phyloP scores from a whole-genome alignment of 176 grass and related monocot genomes.

The Cenchrus purpureus region DNA sequence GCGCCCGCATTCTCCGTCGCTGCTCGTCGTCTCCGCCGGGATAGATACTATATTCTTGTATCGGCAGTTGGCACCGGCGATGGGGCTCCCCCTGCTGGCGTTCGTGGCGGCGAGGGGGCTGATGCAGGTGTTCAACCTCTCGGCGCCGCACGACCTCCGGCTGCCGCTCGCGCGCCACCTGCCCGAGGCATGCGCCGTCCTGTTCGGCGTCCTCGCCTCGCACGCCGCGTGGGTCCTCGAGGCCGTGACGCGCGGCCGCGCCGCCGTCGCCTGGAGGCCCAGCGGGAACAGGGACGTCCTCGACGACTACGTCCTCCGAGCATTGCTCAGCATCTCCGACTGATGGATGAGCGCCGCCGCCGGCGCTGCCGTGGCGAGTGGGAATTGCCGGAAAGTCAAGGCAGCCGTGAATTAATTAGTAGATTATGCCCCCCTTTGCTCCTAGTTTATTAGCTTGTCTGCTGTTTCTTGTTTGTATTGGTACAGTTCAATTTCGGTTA shows the following conservation, averaged over 20 bases:
- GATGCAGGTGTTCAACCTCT: conserved; percentile 43
- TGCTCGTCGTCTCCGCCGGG: too few relatives aligned
- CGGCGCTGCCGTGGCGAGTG: not conserved
- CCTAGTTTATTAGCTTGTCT: not conserved
- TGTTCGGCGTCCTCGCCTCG: conserved; percentile 1
- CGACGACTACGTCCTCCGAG: conserved; percentile 38
- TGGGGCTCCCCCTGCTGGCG: conserved; percentile 48
- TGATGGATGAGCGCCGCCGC: not conserved
- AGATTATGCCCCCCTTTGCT: not conserved
- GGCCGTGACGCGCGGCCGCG: not conserved
- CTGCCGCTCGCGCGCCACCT: conserved; percentile 34
- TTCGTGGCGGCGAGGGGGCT: conserved; percentile 36
- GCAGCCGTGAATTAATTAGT: too few relatives aligned
- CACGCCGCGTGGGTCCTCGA: conserved; percentile 31
- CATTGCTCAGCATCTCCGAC: conserved; percentile 40
- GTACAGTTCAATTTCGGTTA: not conserved
- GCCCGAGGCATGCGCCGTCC: conserved; percentile 35
- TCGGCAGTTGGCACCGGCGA: not conserved
- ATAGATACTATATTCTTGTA: too few relatives aligned
- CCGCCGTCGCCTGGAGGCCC: not conserved
- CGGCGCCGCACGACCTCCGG: conserved; percentile 43
- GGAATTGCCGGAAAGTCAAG: not conserved
- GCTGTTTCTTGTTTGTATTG: not conserved
- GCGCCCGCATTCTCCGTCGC: not conserved
- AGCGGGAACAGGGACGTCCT: not conserved